Evolutionary conservation across 352 stramenopile genomes (phyloP).

Genomic region (Globisporangium solare): DNA sequence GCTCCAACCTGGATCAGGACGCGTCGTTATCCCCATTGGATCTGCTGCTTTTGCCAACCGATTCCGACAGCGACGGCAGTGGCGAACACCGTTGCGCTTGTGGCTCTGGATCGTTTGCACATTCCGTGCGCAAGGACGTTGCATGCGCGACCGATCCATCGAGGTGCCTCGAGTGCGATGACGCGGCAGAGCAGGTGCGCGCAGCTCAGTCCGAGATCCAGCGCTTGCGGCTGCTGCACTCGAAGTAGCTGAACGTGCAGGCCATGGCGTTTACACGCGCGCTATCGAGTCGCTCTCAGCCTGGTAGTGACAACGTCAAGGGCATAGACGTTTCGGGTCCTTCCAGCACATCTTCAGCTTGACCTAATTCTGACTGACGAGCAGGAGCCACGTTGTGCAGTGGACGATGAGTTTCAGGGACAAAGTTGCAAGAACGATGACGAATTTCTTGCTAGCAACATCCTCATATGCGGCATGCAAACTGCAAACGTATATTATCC

Average conservation of each 20-base stretch:
- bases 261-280: conserved; percentile 1
- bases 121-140: too few species aligned
- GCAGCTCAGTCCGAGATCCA: conserved; percentile 1
- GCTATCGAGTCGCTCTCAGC: neutral
- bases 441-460: too few species aligned
- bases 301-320: too few species aligned
- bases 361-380: too few species aligned
- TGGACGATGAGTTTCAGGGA: too few species aligned
- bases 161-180: neutral
- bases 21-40: conserved; percentile 4
- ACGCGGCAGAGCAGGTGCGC: neutral
- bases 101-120: neutral
- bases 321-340: too few species aligned
- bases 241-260: conserved; percentile 9
- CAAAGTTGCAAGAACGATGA: too few species aligned
- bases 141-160: too few species aligned
- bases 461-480: too few species aligned
- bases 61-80: neutral
- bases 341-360: too few species aligned
- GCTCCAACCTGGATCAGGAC: neutral
- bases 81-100: conserved; percentile 3
- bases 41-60: neutral
- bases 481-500: too few species aligned
- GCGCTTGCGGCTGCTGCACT: conserved; percentile 5
- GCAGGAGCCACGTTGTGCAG: too few species aligned